phyloP scores from a whole-genome alignment of 148 eudicot genomes.

The Tetragonia tetragonoides region DNA sequence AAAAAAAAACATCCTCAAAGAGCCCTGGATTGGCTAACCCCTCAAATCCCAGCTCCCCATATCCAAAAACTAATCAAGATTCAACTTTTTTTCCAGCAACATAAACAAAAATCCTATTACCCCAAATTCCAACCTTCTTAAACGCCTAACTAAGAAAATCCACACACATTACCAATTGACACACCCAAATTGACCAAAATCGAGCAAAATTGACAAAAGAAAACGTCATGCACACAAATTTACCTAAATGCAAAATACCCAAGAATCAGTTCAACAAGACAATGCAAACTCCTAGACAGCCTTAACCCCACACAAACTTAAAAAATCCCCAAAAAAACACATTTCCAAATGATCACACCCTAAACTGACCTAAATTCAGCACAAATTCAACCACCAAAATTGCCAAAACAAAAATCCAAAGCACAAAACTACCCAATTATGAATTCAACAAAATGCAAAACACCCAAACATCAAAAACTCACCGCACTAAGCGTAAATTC shows the following conservation, averaged over 20 bases:
- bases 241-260: background rate
- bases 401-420: too few species aligned
- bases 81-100: background rate
- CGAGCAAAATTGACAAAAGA: background rate
- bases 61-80: background rate
- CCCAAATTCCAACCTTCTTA: background rate
- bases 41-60: background rate
- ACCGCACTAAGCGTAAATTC: constrained; percentile 81
- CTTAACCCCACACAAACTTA: too few species aligned
- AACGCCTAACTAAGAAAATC: background rate
- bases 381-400: too few species aligned
- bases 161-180: background rate
- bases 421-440: background rate
- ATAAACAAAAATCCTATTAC: background rate
- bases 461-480: constrained; percentile 4
- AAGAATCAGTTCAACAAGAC: background rate
- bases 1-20: background rate
- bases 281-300: background rate
- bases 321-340: too few species aligned
- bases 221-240: background rate
- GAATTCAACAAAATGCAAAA: background rate
- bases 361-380: background rate
- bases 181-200: background rate
- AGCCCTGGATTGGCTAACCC: background rate
- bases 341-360: background rate